These are phyloP conservation scores for Termitomyces titanicus DNA, from an alignment of 768 basidiomycete genomes.

Conservation along the genomic window DNA sequence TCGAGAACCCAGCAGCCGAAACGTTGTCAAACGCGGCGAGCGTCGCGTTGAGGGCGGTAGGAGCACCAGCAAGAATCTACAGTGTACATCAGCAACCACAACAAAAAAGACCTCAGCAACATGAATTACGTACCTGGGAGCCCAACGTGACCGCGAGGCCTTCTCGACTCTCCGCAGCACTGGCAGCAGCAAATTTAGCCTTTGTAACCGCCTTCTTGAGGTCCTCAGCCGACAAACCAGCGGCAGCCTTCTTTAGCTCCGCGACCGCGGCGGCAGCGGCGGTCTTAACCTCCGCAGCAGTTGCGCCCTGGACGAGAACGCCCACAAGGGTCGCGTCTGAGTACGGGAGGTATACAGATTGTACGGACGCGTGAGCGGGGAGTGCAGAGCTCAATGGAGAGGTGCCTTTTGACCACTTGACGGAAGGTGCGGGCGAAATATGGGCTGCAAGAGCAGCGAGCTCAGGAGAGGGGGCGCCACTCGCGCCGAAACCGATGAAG, in stretches of 20 bases:
- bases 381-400: slow-evolving; percentile 64
- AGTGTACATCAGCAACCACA: background rate
- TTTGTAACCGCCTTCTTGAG: slow-evolving; percentile 81
- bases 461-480: slow-evolving; percentile 61
- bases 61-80: slow-evolving; percentile 57
- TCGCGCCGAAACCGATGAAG: slow-evolving; percentile 85
- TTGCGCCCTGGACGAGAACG: slow-evolving; percentile 69
- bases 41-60: slow-evolving; percentile 56
- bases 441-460: slow-evolving; percentile 78
- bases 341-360: slow-evolving; percentile 81
- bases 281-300: slow-evolving; percentile 57
- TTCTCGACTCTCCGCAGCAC: slow-evolving; percentile 62
- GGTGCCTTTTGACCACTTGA: slow-evolving; percentile 84
- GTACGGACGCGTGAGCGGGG: slow-evolving; percentile 59
- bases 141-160: slow-evolving; percentile 62
- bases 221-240: slow-evolving; percentile 61
- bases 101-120: background rate
- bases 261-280: slow-evolving; percentile 68
- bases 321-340: slow-evolving; percentile 91
- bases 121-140: slow-evolving; percentile 45
- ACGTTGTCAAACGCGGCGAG: slow-evolving; percentile 71
- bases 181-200: slow-evolving; percentile 83
- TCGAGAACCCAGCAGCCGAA: slow-evolving; percentile 60
- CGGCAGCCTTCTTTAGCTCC: slow-evolving; percentile 61
- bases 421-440: slow-evolving; percentile 70